Percentiles rank a stretch among this genome's conserved stretches.
Conservation (phyloP, 176 grass and related monocot genomes). For the Zea luxurians region DNA sequence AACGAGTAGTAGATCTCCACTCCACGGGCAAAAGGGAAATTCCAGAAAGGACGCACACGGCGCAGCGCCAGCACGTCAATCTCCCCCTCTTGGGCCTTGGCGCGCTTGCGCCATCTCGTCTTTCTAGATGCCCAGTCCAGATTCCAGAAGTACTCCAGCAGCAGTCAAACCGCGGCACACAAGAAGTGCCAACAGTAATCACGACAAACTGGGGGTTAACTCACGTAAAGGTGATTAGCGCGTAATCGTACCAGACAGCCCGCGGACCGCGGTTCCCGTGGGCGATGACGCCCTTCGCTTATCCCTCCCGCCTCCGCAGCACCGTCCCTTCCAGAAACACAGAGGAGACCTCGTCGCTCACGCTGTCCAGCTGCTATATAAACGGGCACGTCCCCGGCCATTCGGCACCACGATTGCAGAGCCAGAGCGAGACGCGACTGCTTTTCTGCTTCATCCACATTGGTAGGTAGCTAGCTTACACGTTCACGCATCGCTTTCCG, state of each 20-base stretch:
- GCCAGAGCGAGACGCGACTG: neutral
- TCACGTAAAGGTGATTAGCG: too few relatives aligned
- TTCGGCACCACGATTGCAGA: neutral
- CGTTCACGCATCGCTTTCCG: neutral
- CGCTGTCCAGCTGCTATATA: constrained; percentile 31
- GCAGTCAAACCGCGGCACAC: neutral
- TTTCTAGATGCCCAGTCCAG: too few relatives aligned
- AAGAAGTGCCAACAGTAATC: neutral
- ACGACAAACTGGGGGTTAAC: too few relatives aligned
- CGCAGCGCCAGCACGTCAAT: too few relatives aligned
- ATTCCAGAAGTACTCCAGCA: neutral
- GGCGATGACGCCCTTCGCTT: constrained; percentile 28
- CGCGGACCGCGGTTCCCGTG: neutral
- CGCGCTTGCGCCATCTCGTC: too few relatives aligned
- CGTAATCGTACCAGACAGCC: neutral
- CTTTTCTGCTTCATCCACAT: neutral
- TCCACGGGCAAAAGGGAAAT: too few relatives aligned
- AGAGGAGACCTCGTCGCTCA: neutral
- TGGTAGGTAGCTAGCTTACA: neutral
- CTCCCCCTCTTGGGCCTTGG: too few relatives aligned
- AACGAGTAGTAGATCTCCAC: too few relatives aligned
- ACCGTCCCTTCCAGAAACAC: constrained; percentile 22
- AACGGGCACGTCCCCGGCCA: neutral
- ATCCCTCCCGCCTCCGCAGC: too few relatives aligned
- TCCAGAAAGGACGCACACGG: too few relatives aligned